Base-by-base conservation (phyloP, 805 yeast genomes). In the Suhomyces tanzawaensis region DNA sequence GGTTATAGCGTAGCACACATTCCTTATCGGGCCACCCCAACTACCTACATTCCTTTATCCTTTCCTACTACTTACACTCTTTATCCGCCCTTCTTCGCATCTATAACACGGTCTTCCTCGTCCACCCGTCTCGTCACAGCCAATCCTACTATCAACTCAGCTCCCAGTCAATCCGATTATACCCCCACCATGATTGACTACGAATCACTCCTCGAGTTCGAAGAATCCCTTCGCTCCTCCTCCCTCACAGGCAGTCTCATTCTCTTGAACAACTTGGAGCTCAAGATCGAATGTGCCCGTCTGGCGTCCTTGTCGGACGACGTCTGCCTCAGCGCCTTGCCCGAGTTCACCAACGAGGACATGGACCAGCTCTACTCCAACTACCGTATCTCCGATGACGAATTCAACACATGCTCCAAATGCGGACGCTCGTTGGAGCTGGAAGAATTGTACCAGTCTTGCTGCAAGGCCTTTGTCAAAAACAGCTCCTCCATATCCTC, bases 131-230 rank as follows among this genome's bases (percentile, higher is more conserved):
- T 11, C 24, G 24, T 11, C 24, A 21, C 24, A 7, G 11, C 7
- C n/a, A n/a, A 28, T 14, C 11, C 19, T 28, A 11, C 30, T 28
- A 11, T 5, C 14, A 12, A 14, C 4, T 6, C 30, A 7, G 19
- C 6, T 12, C 15, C 13, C 29, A n/a, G 9, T 21, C 27, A 15
- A 16, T 14, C 17, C 24, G 19, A 19, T 15, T 36, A 14, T 12
- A 12, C n/a, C 27, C 11, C 15, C 19, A 40, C 19, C 26, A 45
- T 42, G 43, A 44, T 52, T 25, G 56, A 60, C 39, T 55, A 49
- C 44, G 58, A 51, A 42, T 47, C 62, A 7, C 48, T 62, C 14
- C 46, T 62, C 24, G 68, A 64, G 40, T 64, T 64, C 36, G 69
- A 64, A 44, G 66, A 62, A 31, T 57, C 67, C 12, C 51, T 62